Percentiles rank a stretch among this genome's conserved stretches.
phyloP scores from a whole-genome alignment of 768 basidiomycete genomes.

The Mycena belliarum region DNA sequence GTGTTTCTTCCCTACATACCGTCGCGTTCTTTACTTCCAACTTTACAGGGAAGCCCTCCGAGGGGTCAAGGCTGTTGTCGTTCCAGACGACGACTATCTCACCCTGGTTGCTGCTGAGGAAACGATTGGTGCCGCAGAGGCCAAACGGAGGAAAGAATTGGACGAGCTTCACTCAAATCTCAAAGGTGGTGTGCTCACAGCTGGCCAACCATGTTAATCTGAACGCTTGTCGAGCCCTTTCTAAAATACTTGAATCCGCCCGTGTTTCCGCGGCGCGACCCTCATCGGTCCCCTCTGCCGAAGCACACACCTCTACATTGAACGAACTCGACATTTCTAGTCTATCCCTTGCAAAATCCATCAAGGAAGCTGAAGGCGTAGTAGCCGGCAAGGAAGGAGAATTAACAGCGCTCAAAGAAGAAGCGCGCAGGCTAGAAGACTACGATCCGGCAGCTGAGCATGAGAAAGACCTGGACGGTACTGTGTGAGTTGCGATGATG shows the following conservation, averaged over 20 bases:
- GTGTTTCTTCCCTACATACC: constrained; percentile 26
- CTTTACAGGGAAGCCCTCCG: constrained; percentile 50
- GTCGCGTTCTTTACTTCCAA: neutral
- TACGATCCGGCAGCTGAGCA: constrained; percentile 76
- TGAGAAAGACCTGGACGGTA: constrained; percentile 66
- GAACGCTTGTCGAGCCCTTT: constrained; percentile 48
- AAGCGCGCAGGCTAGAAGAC: constrained; percentile 58
- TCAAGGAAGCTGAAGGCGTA: constrained; percentile 69
- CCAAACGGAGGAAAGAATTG: constrained; percentile 61
- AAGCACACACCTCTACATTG: constrained; percentile 58
- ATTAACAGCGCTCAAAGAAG: constrained; percentile 66
- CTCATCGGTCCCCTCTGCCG: constrained; percentile 64
- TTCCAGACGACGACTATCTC: constrained; percentile 77
- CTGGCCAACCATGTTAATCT: neutral
- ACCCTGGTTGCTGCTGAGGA: constrained; percentile 76
- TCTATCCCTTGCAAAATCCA: constrained; percentile 69
- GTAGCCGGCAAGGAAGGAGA: constrained; percentile 71
- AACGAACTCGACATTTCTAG: constrained; percentile 67
- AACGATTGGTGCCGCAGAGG: constrained; percentile 59
- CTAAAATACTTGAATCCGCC: constrained; percentile 66
- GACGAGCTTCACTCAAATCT: constrained; percentile 67
- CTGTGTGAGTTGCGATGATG: constrained; percentile 50
- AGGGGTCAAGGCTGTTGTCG: constrained; percentile 72
- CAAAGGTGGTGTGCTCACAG: constrained; percentile 46
- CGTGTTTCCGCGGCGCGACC: constrained; percentile 72